These are phyloP conservation scores for Kwoniella bestiolae DNA, from an alignment of 768 basidiomycete species.

Conservation along the genomic window DNA sequence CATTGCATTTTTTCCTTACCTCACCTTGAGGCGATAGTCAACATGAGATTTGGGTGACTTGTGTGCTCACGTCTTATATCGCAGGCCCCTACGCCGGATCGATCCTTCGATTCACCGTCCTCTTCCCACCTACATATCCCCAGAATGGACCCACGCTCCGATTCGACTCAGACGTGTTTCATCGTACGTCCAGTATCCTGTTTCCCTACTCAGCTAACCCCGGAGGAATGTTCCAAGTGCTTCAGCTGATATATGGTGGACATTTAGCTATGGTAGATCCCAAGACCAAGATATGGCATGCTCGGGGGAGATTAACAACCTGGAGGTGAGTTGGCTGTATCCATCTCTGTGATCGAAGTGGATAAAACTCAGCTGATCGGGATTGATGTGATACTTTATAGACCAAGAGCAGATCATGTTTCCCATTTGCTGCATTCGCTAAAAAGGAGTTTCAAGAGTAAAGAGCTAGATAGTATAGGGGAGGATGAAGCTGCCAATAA, in stretches of 20 bases:
- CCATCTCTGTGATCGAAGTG: background rate
- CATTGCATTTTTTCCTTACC: too few species aligned
- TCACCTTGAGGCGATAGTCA: too few species aligned
- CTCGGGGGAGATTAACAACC: constrained; percentile 26
- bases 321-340: constrained; percentile 44
- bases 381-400: constrained; percentile 11
- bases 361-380: background rate
- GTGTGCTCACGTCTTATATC: background rate
- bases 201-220: background rate
- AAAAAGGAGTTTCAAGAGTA: constrained; percentile 39
- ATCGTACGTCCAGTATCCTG: constrained; percentile 47
- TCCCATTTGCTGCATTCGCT: constrained; percentile 41
- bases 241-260: background rate
- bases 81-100: constrained; percentile 48
- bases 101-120: constrained; percentile 41
- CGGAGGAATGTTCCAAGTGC: background rate
- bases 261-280: constrained; percentile 47
- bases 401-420: constrained; percentile 45
- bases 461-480: constrained; percentile 23
- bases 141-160: constrained; percentile 28
- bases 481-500: constrained; percentile 50
- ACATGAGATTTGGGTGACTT: background rate
- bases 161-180: constrained; percentile 49
- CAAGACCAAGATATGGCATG: constrained; percentile 44
- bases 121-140: constrained; percentile 37